phyloP scores from a whole-genome alignment of 208 protist species.

The Eutreptiella sp. region DNA sequence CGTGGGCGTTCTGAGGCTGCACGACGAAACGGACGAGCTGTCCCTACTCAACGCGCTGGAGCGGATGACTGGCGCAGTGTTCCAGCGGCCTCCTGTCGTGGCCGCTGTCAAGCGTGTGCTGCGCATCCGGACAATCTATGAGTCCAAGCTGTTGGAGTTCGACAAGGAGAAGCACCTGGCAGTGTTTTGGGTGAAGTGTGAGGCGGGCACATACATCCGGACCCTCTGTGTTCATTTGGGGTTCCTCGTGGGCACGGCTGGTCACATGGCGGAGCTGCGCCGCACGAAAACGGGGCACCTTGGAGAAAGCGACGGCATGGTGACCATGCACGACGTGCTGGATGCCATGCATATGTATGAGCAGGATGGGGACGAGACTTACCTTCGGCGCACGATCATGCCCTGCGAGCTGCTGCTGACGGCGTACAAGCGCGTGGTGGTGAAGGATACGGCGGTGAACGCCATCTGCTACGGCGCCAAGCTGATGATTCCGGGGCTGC shows the following conservation, averaged over 20 bases:
- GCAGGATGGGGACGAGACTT: slow-evolving; percentile 92
- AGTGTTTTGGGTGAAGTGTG: slow-evolving; percentile 97
- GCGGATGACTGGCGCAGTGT: slow-evolving; percentile 95
- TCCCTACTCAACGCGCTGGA: slow-evolving; percentile 82
- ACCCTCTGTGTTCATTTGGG: slow-evolving; percentile 99
- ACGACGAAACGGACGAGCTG: slow-evolving; percentile 75
- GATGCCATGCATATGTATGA: slow-evolving; percentile 98
- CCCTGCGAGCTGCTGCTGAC: slow-evolving; percentile 96
- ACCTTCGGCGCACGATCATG: slow-evolving; percentile 91
- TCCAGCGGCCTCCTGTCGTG: slow-evolving; percentile 98
- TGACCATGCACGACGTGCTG: slow-evolving; percentile 99
- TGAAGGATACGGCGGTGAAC: slow-evolving; percentile 99
- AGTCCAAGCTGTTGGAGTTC: slow-evolving; percentile 96
- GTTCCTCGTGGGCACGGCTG: slow-evolving; percentile 94
- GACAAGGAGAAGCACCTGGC: slow-evolving; percentile 91
- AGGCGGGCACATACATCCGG: slow-evolving; percentile 99
- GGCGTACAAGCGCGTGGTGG: slow-evolving; percentile 96
- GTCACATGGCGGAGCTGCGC: slow-evolving; percentile 98
- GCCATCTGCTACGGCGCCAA: slow-evolving; percentile 99
- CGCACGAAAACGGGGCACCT: slow-evolving; percentile 94
- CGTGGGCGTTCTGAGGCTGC: slow-evolving; percentile 93
- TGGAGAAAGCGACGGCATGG: slow-evolving; percentile 85
- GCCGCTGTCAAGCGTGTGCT: slow-evolving; percentile 96
- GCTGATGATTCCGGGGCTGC: slow-evolving; percentile 97
- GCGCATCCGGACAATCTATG: slow-evolving; percentile 98